Evolutionary conservation across 257 asterid genomes (phyloP), one percentile per base, ranked within the genome.

Genomic region (Dorcoceras hygrometricum): DNA sequence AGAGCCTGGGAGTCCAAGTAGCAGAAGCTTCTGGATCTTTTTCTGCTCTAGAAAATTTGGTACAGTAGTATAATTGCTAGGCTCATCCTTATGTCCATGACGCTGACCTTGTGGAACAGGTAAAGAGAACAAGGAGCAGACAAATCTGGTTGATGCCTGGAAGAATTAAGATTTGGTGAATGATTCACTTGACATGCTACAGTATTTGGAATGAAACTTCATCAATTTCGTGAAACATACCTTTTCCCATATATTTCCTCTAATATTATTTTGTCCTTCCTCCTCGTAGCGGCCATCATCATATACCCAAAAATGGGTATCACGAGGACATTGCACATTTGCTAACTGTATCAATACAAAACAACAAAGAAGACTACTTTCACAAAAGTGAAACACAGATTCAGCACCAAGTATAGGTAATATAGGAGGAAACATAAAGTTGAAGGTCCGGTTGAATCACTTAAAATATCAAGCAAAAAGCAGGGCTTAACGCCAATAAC

Each of bases 221-320:
- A 53, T 9, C 36, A 57, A 12, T 59, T 23, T 48, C 6, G 46
- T 7, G 4, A 34, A 57, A 22, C 59, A 28, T 72, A 93, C 97
- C 95, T 93, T 90, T 80, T 93, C 97, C 97, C 97, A 89, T 43
- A 93, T 93, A 76, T 93, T 90, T 65, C 98, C 98, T 79, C 96
- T 77, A 77, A 93, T 93, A 68, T 93, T 93, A 77, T 93, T 93
- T 82, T 89, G 98, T 54, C 98, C 98, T 90, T 93, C 98, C 76
- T 93, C 97, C 82, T 93, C 98, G 39, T 93, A 93, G 32, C 95
- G 93, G 18, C 98, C 98, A 75, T 93, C 98, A 75, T 93, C 95
- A 71, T 93, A 93, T 68, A 93, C 95, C 98, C 98, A 89, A 72
- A 93, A 93, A 78, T 93, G 98, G 64, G 98, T 93, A 75, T 93